phyloP scores from a whole-genome alignment of 2,329 filamentous ascomycete genomes.

The Claviceps africana region DNA sequence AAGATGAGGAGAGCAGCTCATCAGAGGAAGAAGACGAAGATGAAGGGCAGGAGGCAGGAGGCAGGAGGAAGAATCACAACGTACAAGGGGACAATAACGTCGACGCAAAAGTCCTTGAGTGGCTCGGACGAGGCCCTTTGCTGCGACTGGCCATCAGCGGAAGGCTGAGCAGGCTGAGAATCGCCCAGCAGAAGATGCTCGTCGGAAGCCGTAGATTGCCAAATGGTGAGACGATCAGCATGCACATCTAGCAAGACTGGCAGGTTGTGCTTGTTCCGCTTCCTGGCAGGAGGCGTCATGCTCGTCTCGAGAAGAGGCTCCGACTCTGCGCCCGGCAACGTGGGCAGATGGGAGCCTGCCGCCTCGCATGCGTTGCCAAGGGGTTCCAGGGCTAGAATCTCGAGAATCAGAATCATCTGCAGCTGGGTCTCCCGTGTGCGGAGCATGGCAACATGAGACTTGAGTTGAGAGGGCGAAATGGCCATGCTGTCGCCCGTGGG shows the following conservation, averaged over 20 bases:
- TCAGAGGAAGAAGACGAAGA: no score
- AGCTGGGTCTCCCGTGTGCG: slow-evolving; percentile 65
- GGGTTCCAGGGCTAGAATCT: slow-evolving; percentile 58
- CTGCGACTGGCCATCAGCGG: slow-evolving; percentile 21
- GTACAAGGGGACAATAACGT: slow-evolving; percentile 69
- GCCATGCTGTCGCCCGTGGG: slow-evolving; percentile 33
- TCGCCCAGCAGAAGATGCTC: slow-evolving; percentile 37
- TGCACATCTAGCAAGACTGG: slow-evolving; percentile 55
- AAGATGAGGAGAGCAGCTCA: no score
- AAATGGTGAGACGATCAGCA: slow-evolving; percentile 67
- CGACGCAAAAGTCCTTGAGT: slow-evolving; percentile 62
- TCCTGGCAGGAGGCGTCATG: slow-evolving; percentile 28
- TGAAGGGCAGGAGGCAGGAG: no score
- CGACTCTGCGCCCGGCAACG: slow-evolving; percentile 24
- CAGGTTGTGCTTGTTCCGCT: slow-evolving; percentile 49
- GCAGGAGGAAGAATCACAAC: slow-evolving; percentile 16
- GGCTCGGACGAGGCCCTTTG: slow-evolving; percentile 42
- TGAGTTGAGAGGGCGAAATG: slow-evolving; percentile 38
- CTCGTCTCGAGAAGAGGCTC: slow-evolving; percentile 14
- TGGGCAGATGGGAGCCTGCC: slow-evolving; percentile 33
- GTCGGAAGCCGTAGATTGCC: slow-evolving; percentile 61
- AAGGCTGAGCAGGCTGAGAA: slow-evolving; percentile 24
- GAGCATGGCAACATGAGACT: slow-evolving; percentile 48
- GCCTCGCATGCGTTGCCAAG: slow-evolving; percentile 26
- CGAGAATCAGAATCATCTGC: slow-evolving; percentile 66